Percentiles rank a stretch among this genome's conserved stretches.
Conservation (phyloP, 805 yeast genomes). For the Cyberlindnera petersonii region DNA sequence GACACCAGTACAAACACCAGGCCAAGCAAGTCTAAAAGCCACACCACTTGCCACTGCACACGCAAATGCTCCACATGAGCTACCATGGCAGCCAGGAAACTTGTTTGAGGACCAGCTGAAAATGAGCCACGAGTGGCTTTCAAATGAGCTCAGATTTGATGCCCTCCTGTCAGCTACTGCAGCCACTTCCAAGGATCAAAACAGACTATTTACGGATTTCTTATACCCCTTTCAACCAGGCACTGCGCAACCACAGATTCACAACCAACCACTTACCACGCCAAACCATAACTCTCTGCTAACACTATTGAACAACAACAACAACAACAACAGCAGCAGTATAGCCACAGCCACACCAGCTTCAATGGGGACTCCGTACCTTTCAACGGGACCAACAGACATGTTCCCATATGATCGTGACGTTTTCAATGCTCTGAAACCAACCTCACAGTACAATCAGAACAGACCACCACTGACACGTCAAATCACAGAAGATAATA, state of each 20-base stretch:
- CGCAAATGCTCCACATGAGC: not conserved
- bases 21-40: not conserved
- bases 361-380: not conserved
- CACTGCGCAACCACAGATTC: too few species aligned
- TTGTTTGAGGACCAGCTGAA: conserved; percentile 18
- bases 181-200: conserved; percentile 46
- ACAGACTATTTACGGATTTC: conserved; percentile 50
- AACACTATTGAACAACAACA: not conserved
- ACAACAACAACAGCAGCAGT: not conserved
- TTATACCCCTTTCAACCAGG: conserved; percentile 31
- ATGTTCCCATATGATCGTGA: conserved; percentile 23
- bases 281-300: not conserved
- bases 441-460: conserved; percentile 11
- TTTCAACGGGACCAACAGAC: conserved; percentile 7
- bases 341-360: not conserved
- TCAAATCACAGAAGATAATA: not conserved
- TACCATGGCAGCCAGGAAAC: conserved; percentile 13
- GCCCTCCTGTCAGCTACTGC: conserved; percentile 75
- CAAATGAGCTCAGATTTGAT: conserved; percentile 67
- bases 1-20: not conserved
- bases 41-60: not conserved
- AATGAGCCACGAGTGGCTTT: conserved; percentile 50
- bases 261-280: not conserved
- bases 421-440: conserved; percentile 27
- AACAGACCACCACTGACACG: conserved; percentile 1